Conservation (phyloP, 805 yeast species). For the Lipomyces yamanashiensis region DNA sequence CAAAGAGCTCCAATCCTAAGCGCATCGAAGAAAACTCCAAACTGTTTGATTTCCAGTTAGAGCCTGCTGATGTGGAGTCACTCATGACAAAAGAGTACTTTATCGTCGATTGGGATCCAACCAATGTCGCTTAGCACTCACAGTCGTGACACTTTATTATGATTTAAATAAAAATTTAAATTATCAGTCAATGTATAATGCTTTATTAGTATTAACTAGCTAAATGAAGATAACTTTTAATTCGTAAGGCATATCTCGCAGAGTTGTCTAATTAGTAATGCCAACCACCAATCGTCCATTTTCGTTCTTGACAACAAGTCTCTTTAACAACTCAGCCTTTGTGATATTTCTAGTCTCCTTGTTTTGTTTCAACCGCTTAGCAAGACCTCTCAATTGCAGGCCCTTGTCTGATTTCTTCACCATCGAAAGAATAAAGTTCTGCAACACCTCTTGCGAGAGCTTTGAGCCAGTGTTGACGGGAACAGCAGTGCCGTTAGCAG, state of each 20-base stretch:
- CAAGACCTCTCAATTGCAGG: constrained; percentile 18
- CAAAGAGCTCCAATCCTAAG: constrained; percentile 60
- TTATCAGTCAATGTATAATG: not conserved
- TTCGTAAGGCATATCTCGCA: not conserved
- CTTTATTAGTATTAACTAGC: not conserved
- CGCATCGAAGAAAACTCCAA: constrained; percentile 62
- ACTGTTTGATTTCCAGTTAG: constrained; percentile 54
- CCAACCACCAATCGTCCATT: constrained; percentile 17
- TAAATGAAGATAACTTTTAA: not conserved
- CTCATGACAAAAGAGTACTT: constrained; percentile 43
- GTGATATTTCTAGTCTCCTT: constrained; percentile 16
- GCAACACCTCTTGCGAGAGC: constrained; percentile 11
- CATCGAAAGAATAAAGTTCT: not conserved
- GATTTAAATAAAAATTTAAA: not conserved
- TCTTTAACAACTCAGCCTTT: constrained; percentile 21
- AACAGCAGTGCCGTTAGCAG: constrained; percentile 11
- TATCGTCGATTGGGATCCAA: constrained; percentile 48
- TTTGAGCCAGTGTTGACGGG: not conserved
- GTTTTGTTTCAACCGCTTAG: constrained; percentile 17
- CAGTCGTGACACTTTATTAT: not conserved
- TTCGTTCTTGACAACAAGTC: constrained; percentile 17
- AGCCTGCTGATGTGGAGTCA: constrained; percentile 41
- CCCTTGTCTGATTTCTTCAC: constrained; percentile 11
- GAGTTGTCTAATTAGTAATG: constrained; percentile 4
- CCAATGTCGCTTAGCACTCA: constrained; percentile 36